These are phyloP conservation scores for Cocos nucifera DNA, from an alignment of 176 grass and related monocot genomes.

Conservation along the genomic window DNA sequence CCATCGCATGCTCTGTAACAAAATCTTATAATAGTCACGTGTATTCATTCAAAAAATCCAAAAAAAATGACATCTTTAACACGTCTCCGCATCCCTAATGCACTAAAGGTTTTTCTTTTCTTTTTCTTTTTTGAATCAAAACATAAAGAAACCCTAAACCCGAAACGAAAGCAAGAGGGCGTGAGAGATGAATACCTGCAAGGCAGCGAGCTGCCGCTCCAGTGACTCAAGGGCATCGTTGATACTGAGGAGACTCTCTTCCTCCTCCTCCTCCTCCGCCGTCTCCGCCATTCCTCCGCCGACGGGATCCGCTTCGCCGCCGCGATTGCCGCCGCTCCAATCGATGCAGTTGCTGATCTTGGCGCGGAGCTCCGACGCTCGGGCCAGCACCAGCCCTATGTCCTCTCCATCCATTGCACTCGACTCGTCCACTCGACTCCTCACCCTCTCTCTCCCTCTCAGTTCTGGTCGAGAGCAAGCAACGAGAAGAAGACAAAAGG, in stretches of 20 bases:
- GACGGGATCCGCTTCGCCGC: not conserved
- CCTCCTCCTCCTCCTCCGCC: constrained; percentile 20
- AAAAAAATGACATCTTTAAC: too few relatives aligned
- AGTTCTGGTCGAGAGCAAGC: too few relatives aligned
- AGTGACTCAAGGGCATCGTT: constrained; percentile 65
- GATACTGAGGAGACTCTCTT: constrained; percentile 43
- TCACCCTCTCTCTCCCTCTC: not conserved
- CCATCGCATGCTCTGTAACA: too few relatives aligned
- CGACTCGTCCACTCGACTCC: not conserved
- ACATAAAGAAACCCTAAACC: too few relatives aligned
- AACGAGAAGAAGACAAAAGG: too few relatives aligned
- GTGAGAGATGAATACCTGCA: constrained; percentile 37
- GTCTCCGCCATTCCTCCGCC: not conserved
- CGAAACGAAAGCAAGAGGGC: too few relatives aligned
- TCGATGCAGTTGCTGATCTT: constrained; percentile 50
- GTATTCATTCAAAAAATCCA: too few relatives aligned
- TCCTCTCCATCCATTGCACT: constrained; percentile 65
- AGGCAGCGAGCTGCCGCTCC: constrained; percentile 67
- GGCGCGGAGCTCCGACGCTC: constrained; percentile 62
- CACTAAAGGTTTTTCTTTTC: too few relatives aligned
- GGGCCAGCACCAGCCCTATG: constrained; percentile 68
- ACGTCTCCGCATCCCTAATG: too few relatives aligned
- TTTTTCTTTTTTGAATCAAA: too few relatives aligned
- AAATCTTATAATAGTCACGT: too few relatives aligned
- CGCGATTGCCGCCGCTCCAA: constrained; percentile 1